phyloP scores from a whole-genome alignment of 148 eudicot species.

The Bassia scoparia region DNA sequence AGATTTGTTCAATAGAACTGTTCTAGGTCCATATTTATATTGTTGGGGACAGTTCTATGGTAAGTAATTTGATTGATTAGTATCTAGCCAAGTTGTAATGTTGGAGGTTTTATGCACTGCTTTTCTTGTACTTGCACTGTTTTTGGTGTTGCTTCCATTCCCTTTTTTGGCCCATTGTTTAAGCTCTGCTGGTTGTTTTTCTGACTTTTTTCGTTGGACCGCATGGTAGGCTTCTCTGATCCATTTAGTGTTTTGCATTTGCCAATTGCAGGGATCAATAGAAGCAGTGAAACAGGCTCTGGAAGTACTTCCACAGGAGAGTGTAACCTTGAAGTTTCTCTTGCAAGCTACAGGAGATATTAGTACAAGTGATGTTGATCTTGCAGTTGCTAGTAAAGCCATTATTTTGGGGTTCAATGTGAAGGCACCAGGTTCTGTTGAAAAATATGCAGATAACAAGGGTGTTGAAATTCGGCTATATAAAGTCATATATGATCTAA shows the following conservation, averaged over 20 bases:
- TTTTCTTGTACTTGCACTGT: neutral
- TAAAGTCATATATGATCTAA: conserved; percentile 84
- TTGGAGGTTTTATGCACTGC: neutral
- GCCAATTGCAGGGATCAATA: conserved; percentile 65
- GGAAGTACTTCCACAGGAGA: conserved; percentile 85
- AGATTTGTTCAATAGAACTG: neutral
- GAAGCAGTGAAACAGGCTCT: conserved; percentile 92
- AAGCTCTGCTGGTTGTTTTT: conserved; percentile 5
- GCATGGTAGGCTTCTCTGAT: neutral
- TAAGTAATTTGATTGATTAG: neutral
- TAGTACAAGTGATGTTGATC: conserved; percentile 87
- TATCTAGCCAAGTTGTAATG: neutral
- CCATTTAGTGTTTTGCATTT: conserved; percentile 2
- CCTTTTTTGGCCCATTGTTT: neutral
- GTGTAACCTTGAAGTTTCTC: conserved; percentile 75
- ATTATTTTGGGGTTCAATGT: conserved; percentile 87
- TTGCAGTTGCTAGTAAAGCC: conserved; percentile 82
- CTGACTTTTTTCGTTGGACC: neutral
- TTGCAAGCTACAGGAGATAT: conserved; percentile 92
- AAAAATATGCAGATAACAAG: conserved; percentile 73
- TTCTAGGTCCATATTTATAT: neutral
- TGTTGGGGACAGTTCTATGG: neutral
- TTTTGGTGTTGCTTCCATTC: neutral
- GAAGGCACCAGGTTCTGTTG: conserved; percentile 71
- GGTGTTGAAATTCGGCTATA: conserved; percentile 78